phyloP scores from a whole-genome alignment of 1,284 basidiomycete genomes.

The Mycena citricolor region DNA sequence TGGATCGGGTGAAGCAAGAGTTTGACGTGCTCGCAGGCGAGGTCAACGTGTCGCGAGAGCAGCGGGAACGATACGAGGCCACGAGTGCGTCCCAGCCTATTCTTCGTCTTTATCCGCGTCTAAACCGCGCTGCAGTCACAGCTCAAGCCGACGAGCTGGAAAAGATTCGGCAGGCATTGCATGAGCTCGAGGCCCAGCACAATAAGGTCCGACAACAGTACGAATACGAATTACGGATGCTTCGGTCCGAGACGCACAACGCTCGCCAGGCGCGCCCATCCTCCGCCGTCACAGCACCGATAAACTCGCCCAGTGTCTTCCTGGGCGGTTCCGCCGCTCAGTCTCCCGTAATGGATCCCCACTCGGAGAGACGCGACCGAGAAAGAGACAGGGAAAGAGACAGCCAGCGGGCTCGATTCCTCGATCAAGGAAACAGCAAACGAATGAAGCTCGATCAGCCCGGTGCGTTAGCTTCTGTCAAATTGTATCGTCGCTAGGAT shows the following conservation, averaged over 20 bases:
- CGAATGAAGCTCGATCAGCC: constrained; percentile 14
- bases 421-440: too few relatives aligned
- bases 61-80: constrained; percentile 59
- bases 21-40: constrained; percentile 57
- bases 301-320: constrained; percentile 11
- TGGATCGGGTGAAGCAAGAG: constrained; percentile 55
- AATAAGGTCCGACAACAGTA: constrained; percentile 43
- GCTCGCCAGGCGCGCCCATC: constrained; percentile 3
- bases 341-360: constrained; percentile 7
- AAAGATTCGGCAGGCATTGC: constrained; percentile 44
- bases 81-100: constrained; percentile 30
- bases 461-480: constrained; percentile 14
- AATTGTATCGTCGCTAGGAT: constrained; percentile 14
- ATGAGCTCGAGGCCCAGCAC: constrained; percentile 45
- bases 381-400: too few relatives aligned
- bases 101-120: constrained; percentile 1
- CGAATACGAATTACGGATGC: constrained; percentile 40
- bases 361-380: constrained; percentile 20
- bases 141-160: constrained; percentile 44
- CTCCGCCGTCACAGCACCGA: constrained; percentile 13
- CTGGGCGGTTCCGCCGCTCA: neutral
- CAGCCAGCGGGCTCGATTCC: too few relatives aligned
- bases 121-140: constrained; percentile 30
- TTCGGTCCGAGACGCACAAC: constrained; percentile 9
- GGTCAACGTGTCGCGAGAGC: constrained; percentile 46